Evolutionary conservation across 2,329 filamentous ascomycete genomes (phyloP).

Genomic region (Ophiosphaerella korrae): DNA sequence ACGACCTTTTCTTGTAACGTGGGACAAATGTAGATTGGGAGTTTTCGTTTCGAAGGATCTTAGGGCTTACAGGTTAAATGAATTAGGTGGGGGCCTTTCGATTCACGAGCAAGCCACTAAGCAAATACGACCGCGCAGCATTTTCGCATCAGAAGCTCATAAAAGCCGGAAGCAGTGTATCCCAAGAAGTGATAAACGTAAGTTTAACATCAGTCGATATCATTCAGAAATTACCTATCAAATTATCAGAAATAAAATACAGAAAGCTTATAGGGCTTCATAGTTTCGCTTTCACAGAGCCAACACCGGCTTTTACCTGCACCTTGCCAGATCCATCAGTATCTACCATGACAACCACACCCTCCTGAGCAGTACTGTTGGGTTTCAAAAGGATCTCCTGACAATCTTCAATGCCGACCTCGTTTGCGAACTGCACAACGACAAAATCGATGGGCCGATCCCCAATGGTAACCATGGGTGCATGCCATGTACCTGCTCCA

Average conservation of each 20-base stretch:
- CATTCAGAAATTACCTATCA: neutral
- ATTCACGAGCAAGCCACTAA: too few relatives aligned
- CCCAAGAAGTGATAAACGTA: neutral
- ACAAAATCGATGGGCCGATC: conserved; percentile 72
- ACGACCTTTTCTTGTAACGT: too few relatives aligned
- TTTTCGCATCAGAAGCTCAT: too few relatives aligned
- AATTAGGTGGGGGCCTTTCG: too few relatives aligned
- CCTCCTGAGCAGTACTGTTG: conserved; percentile 31
- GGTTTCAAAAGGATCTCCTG: conserved; percentile 69
- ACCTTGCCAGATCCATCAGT: conserved; percentile 39
- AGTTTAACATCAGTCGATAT: neutral
- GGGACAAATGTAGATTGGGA: too few relatives aligned
- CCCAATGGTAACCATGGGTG: conserved; percentile 91
- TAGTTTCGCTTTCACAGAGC: conserved; percentile 39
- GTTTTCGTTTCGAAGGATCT: too few relatives aligned
- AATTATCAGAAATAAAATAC: neutral
- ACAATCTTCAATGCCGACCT: conserved; percentile 81
- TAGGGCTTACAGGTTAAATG: too few relatives aligned
- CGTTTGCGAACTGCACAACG: conserved; percentile 88
- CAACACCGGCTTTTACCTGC: conserved; percentile 42
- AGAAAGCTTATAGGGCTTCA: conserved; percentile 1
- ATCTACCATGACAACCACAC: conserved; percentile 43
- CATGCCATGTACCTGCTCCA: conserved; percentile 90
- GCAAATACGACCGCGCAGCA: too few relatives aligned
- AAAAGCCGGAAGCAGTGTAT: too few relatives aligned